Evolutionary conservation across 2,329 filamentous ascomycete genomes (phyloP).

Genomic region (Penicillium vulpinum): DNA sequence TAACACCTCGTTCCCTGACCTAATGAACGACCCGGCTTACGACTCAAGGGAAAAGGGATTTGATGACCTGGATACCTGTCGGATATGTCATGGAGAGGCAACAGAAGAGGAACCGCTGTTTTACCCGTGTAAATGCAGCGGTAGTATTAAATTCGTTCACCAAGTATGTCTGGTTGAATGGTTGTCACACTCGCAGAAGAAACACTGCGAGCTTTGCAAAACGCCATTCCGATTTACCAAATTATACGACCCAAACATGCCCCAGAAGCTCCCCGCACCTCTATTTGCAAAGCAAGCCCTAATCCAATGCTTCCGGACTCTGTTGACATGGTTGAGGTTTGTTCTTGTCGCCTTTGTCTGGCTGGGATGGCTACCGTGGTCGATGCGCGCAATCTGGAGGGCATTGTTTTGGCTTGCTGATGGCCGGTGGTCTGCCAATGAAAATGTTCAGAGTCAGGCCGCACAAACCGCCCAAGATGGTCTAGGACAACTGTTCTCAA

Average conservation of each 20-base stretch:
- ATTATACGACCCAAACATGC: constrained; percentile 94
- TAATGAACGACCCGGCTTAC: constrained; percentile 60
- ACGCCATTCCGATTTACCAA: constrained; percentile 98
- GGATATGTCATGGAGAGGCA: constrained; percentile 91
- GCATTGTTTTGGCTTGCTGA: constrained; percentile 94
- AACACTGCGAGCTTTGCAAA: constrained; percentile 99
- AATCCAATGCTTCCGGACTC: constrained; percentile 68
- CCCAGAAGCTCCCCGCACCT: constrained; percentile 72
- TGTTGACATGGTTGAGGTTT: constrained; percentile 76
- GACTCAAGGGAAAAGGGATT: constrained; percentile 40
- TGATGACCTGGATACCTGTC: constrained; percentile 77
- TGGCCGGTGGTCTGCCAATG: constrained; percentile 58
- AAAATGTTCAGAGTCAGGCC: constrained; percentile 22
- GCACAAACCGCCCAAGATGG: constrained; percentile 18
- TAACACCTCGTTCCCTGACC: constrained; percentile 42
- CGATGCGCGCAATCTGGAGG: constrained; percentile 89
- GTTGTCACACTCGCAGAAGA: constrained; percentile 98
- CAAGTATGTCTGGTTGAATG: constrained; percentile 98
- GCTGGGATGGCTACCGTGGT: constrained; percentile 83
- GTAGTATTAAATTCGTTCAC: constrained; percentile 97
- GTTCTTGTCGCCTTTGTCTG: constrained; percentile 80
- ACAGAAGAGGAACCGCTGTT: constrained; percentile 82
- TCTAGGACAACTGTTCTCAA: constrained; percentile 25
- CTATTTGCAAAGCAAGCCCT: constrained; percentile 79
- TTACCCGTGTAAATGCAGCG: constrained; percentile 97